A percentile compares a stretch with the other conserved stretches of the same genome.
Conservation (phyloP, 352 stramenopile genomes). For the Aphanomyces cochlioides region DNA sequence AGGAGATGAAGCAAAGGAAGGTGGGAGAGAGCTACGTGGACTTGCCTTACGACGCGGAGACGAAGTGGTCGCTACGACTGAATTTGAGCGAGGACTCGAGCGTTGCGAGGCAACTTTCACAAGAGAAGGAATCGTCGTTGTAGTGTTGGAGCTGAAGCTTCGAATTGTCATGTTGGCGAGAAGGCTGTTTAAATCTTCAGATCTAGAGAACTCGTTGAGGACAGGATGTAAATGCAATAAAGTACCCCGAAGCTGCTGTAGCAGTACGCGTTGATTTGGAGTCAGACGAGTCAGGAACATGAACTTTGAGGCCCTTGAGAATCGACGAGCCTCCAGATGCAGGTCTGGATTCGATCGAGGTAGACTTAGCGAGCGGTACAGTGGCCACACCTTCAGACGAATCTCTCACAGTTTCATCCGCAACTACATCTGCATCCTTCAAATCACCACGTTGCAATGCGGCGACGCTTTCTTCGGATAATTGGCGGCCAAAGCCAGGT, state of each 20-base stretch:
- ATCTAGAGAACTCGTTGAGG: neutral
- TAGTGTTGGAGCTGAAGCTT: neutral
- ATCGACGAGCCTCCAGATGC: slow-evolving; percentile 41
- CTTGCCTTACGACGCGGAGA: neutral
- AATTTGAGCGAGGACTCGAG: neutral
- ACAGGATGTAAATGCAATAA: neutral
- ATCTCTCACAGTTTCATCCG: slow-evolving; percentile 32
- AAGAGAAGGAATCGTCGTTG: neutral
- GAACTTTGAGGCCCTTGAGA: slow-evolving; percentile 62
- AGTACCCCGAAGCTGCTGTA: neutral
- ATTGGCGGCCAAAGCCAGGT: slow-evolving; percentile 70
- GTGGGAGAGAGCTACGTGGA: neutral
- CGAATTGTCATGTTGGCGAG: slow-evolving; percentile 11
- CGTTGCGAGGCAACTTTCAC: neutral
- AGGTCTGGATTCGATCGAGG: neutral
- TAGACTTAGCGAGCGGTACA: slow-evolving; percentile 43
- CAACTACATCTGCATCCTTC: slow-evolving; percentile 59
- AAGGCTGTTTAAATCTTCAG: slow-evolving; percentile 7
- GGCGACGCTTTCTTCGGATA: slow-evolving; percentile 79
- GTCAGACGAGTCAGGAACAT: slow-evolving; percentile 28
- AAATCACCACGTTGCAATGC: slow-evolving; percentile 73
- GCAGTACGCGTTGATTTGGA: too few relatives aligned
- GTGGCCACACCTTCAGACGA: slow-evolving; percentile 61
- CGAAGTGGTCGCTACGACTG: neutral
- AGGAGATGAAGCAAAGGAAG: neutral